Evolutionary conservation across 1,284 basidiomycete species (phyloP).

Genomic region (Moesziomyces sp.): DNA sequence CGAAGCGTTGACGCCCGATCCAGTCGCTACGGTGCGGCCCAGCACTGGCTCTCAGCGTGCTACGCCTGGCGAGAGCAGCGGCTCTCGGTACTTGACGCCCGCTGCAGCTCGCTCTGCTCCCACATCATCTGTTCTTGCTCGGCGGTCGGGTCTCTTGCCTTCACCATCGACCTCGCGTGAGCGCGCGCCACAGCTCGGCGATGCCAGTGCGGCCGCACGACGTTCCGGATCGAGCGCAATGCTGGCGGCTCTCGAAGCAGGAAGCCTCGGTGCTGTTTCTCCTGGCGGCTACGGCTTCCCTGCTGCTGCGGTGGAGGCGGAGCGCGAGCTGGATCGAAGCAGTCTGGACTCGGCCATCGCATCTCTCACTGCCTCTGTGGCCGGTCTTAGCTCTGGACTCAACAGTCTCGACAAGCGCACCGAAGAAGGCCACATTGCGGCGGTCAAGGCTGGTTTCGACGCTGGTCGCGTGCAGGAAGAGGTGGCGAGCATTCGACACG

Average conservation of each 20-base stretch:
- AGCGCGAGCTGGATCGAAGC: conserved; percentile 16
- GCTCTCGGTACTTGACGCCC: conserved; percentile 21
- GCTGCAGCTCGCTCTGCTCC: conserved; percentile 35
- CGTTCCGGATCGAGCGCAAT: conserved; percentile 5
- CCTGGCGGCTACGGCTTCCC: conserved; percentile 8
- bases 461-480: conserved; percentile 50
- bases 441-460: conserved; percentile 46
- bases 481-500: conserved; percentile 46
- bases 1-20: conserved; percentile 2
- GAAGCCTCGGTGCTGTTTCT: conserved; percentile 1
- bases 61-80: background rate
- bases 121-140: conserved; percentile 4
- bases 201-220: conserved; percentile 2
- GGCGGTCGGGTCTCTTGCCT: background rate
- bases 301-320: background rate
- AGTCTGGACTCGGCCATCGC: conserved; percentile 29
- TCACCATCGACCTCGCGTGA: conserved; percentile 21
- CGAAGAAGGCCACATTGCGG: conserved; percentile 47
- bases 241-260: conserved; percentile 9
- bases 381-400: conserved; percentile 18
- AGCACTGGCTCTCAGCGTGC: conserved; percentile 1
- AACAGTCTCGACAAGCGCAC: conserved; percentile 34
- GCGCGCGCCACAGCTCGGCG: conserved; percentile 10
- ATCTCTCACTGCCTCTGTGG: conserved; percentile 22
- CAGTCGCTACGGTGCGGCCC: background rate